Evolutionary conservation across 345 rosid species (phyloP), one percentile per base, ranked within the genome.

Genomic region (Turnera subulata): DNA sequence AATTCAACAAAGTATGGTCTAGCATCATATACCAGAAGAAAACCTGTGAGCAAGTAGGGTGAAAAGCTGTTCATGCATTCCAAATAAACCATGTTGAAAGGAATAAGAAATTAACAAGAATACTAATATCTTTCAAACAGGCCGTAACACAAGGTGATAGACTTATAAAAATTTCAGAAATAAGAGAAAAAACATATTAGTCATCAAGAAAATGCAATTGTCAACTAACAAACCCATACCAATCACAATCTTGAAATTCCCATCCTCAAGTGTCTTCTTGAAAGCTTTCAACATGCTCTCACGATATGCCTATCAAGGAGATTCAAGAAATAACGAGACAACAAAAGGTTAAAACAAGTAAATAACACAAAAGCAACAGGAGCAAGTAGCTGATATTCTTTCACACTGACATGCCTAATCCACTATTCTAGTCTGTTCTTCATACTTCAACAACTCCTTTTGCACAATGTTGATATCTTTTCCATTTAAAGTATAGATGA

Each of bases 241-340:
- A 56, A 92, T 89, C 60, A 89, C 82, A 70, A 83, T 78, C 64
- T 70, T 80, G 84, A 92, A 92, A 66, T 26, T 63, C 57, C 97
- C 98, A 66, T 92, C 98, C 72, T 89, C 97, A 50, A 92, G 80
- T 56, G 93, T 89, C 80, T 79, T 86, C 78, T 75, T 86, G 69
- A 84, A 89, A 59, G 97, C 95, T 73, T 89, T 92, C 73, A 92
- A 69, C 98, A 92, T 82, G 86, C 97, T 92, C 65, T 88, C 81
- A 65, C 98, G 89, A 59, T 92, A 92, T 17, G 74, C 86, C 95
- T 92, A 71, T 10, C 42, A 53, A 42, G 50, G 18, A 56, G 21
- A 62, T n/a, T 66, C 21, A 58, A 42, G 35, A 29, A 29, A 29
- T 29, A 8, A 29, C 4, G 35, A 29, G 4, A 29, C 35, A 29